Conservation (phyloP, 2,329 filamentous ascomycete species). For the Epichloe amarillans region DNA sequence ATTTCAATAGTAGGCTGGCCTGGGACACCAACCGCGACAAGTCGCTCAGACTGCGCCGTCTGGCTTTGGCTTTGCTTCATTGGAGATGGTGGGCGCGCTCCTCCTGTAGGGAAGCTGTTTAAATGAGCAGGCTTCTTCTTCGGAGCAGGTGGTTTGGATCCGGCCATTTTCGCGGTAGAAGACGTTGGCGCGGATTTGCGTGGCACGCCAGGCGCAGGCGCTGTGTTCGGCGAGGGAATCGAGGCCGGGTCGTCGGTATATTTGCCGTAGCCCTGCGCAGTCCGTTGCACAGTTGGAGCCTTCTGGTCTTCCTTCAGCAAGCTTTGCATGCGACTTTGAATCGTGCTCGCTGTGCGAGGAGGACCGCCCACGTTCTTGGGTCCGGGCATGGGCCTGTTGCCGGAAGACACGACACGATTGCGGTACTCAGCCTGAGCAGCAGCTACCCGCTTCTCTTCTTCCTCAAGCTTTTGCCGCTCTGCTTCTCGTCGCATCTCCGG, state of each 20-base stretch:
- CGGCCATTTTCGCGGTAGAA: constrained; percentile 13
- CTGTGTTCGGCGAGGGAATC: constrained; percentile 22
- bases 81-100: constrained; percentile 29
- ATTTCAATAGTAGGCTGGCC: constrained; percentile 39
- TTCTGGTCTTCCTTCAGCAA: constrained; percentile 67
- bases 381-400: constrained; percentile 26
- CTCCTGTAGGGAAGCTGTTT: constrained; percentile 38
- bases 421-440: constrained; percentile 82
- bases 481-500: constrained; percentile 85
- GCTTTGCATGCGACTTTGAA: constrained; percentile 82
- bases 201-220: constrained; percentile 28
- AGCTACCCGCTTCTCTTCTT: constrained; percentile 84
- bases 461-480: constrained; percentile 65
- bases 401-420: constrained; percentile 42
- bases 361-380: constrained; percentile 45
- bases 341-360: constrained; percentile 57
- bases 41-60: constrained; percentile 18
- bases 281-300: constrained; percentile 44
- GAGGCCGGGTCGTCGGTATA: constrained; percentile 50
- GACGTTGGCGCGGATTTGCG: constrained; percentile 28
- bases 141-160: constrained; percentile 37
- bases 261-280: constrained; percentile 79
- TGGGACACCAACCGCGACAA: constrained; percentile 32
- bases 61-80: constrained; percentile 24
- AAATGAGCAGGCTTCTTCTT: constrained; percentile 50